These are phyloP conservation scores for Candida qinlingensis DNA, from an alignment of 805 yeast species.

Conservation along the genomic window DNA sequence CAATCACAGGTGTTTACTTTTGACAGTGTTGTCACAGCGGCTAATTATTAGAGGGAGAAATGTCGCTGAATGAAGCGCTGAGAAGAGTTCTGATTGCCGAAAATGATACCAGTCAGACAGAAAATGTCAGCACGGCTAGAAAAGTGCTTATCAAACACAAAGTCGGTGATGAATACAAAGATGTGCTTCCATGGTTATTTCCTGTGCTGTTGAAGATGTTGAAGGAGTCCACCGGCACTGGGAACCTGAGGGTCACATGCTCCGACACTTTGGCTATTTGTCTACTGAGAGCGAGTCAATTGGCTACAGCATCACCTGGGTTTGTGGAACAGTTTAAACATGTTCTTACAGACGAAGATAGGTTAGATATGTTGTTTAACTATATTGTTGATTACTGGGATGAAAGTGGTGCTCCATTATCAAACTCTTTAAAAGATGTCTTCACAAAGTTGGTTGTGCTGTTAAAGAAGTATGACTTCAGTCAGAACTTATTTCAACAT, in stretches of 20 bases:
- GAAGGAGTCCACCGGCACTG: slow-evolving; percentile 29
- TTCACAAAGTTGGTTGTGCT: slow-evolving; percentile 47
- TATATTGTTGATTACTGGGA: slow-evolving; percentile 66
- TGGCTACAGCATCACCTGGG: slow-evolving; percentile 13
- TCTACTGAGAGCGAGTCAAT: slow-evolving; percentile 51
- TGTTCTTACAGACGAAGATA: slow-evolving; percentile 13
- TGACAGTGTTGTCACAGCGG: neutral
- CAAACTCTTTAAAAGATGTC: slow-evolving; percentile 61
- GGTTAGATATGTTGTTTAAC: slow-evolving; percentile 34
- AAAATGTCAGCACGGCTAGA: neutral
- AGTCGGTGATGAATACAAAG: slow-evolving; percentile 9
- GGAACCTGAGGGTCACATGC: slow-evolving; percentile 35
- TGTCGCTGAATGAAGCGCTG: neutral
- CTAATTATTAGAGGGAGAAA: neutral
- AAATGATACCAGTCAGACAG: neutral
- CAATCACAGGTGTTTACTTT: neutral
- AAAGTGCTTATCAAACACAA: slow-evolving; percentile 14
- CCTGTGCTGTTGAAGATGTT: slow-evolving; percentile 29
- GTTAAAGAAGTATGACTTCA: slow-evolving; percentile 24
- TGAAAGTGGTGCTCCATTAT: slow-evolving; percentile 63
- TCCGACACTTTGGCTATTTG: slow-evolving; percentile 64
- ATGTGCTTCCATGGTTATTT: slow-evolving; percentile 18
- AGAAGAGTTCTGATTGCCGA: neutral
- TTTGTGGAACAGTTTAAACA: slow-evolving; percentile 6
- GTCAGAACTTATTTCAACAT: slow-evolving; percentile 24